phyloP scores from a whole-genome alignment of 2,329 filamentous ascomycete species.

The Hymenoscyphus infarciens region DNA sequence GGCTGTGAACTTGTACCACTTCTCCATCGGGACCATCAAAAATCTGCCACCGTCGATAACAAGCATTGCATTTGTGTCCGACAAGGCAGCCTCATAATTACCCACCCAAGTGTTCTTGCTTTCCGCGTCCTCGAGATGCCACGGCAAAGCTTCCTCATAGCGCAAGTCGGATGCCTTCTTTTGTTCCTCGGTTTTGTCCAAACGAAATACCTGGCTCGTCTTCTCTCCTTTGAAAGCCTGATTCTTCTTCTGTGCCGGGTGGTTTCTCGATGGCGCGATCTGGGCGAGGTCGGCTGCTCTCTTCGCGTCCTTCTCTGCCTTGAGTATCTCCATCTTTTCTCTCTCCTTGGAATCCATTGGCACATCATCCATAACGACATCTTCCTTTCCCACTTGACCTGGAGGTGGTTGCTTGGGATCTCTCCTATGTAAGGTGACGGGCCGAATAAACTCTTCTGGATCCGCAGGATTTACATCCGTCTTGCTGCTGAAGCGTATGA shows the following conservation, averaged over 20 bases:
- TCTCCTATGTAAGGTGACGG: constrained; percentile 83
- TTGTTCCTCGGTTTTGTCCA: constrained; percentile 65
- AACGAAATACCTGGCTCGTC: constrained; percentile 78
- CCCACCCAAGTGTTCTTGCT: constrained; percentile 94
- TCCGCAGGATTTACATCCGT: constrained; percentile 66
- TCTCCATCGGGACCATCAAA: constrained; percentile 86
- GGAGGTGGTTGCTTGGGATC: constrained; percentile 71
- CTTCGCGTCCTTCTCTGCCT: constrained; percentile 80
- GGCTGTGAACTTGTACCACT: constrained; percentile 85
- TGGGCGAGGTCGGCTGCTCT: constrained; percentile 84
- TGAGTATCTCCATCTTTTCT: constrained; percentile 63
- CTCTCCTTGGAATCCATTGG: constrained; percentile 55
- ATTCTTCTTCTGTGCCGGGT: constrained; percentile 39
- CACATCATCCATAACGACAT: constrained; percentile 41
- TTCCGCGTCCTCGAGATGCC: constrained; percentile 96
- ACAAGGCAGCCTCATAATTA: constrained; percentile 83
- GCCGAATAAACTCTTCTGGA: constrained; percentile 78
- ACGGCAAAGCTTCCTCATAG: constrained; percentile 93
- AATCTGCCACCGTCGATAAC: constrained; percentile 68
- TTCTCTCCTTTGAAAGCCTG: constrained; percentile 77
- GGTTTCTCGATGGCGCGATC: constrained; percentile 78
- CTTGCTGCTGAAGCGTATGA: constrained; percentile 67
- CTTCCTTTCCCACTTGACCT: constrained; percentile 60
- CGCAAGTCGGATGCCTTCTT: constrained; percentile 70
- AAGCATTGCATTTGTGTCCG: constrained; percentile 78